Evolutionary conservation across 1,139 yeast species (phyloP), one percentile per base, ranked within the genome.

Genomic region (Protomyces inundatus): DNA sequence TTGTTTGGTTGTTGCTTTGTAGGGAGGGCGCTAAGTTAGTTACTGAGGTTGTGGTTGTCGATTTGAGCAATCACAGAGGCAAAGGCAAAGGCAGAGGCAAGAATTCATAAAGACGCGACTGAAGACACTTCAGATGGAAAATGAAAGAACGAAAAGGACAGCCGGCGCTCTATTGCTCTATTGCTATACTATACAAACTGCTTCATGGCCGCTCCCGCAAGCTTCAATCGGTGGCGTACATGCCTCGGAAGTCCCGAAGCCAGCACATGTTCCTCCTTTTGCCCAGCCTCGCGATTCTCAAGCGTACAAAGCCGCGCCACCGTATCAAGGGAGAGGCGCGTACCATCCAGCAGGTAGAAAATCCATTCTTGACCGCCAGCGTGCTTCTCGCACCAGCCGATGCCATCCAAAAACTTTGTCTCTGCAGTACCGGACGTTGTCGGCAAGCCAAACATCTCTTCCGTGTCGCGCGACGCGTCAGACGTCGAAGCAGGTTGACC

Each of bases 301-400:
- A 58, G 34, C 4, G 12, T n/a, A 14, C 53, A 39, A 10, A 42
- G 40, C 39, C 52, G 16, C 12, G 56, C 23, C 42, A 33, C 35
- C 10, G 56, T 52, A 45, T 42, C 30, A 12, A 58, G 52, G 14
- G 42, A 53, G 23, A 60, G 4, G 2, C 35, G 37, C 6, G 39
- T n/a, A 0, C 64, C 64, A n/a, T 61, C 64, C 36, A 51, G 16
- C 40, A 61, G 55, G 30, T 23, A 55, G 35, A 61, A 32, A 12
- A 32, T 35, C 64, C 64, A 61, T n/a, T n/a, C 30, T 30, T 34
- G 35, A 3, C 61, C 55, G 9, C 14, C 50, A 16, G 54, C 48
- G 23, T 16, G 52, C 46, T 46, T 45, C 39, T 52, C 61, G 32
- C 64, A 61, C 64, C 64, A 61, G 10, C 64, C 64, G 16, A 34